Base-by-base conservation (phyloP, 768 basidiomycete genomes). In the Pleurotus ostreatus region DNA sequence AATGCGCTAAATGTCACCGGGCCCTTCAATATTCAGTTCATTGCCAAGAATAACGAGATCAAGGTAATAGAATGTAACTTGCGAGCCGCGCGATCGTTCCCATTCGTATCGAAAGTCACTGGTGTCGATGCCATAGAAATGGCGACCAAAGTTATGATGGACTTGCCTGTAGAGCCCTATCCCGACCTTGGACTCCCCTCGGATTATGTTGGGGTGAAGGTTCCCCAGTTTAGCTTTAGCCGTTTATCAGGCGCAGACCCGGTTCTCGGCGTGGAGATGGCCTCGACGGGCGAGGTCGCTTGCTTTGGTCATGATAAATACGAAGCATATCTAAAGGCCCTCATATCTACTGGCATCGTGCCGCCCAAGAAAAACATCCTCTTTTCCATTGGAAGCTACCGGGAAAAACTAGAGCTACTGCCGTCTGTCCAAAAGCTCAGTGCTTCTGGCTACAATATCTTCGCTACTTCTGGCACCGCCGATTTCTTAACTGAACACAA, bases 51-150 rank as follows among this genome's bases (percentile, higher is more conserved):
- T 75, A 98, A 98, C 75, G 96, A 98, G 72, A 98, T 99, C 80
- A 99, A 99, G 80, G 96, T 99, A 64, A 99, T 99, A 70, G 96
- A 99, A 71, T 98, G 96, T 74, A 99, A 99, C 74, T 77, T 99
- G 34, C 92, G 96, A 55, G 97, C 97, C 0, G 96, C 96, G 20
- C 85, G 96, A 59, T 98, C 96, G 0, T 98, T 96, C 84, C 96
- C 96, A 41, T 99, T 99, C 77, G 96, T 99, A 22, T 97, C 94
- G 6, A 99, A 99, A 72, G 94, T 97, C 58, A 98, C 97, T 6
- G 94, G 94, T 34, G 81, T 98, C 63, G 95, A 99, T 68, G 96
- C 96, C 3, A 98, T 99, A 63, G 96, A 98, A 76, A 86, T 98
- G 84, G 97, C 96, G 37, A 99, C 96, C 41, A 98, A 97, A 71